Base-by-base conservation (phyloP, 805 yeast species). In the Candida suzukii region DNA sequence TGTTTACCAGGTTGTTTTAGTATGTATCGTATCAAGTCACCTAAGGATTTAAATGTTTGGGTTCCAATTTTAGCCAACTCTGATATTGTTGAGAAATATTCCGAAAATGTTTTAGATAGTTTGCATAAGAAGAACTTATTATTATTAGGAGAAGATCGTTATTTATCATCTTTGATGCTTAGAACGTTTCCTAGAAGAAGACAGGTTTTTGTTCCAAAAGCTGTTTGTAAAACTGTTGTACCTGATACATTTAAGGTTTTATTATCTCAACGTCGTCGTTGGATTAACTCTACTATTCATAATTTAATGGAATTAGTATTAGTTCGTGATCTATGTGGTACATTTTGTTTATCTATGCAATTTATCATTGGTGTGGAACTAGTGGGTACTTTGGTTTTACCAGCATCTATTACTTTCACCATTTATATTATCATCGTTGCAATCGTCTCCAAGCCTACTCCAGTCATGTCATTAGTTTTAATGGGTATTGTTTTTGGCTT, bases 1-100 rank as follows among this genome's bases (percentile, higher is more conserved):
- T 88, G 97, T 73, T 72, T 88, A 46, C 97, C 97, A 0, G 97
- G 97, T 31, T 88, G 97, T 69, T 88, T 88, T 71, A 83, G 86
- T 46, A 83, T 88, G 80, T 88, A 90, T 58, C 74, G 97, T 52
- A 85, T 88, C 58, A 88, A 88, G 61, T 70, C 95, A 0, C 96
- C 96, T 20, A 88, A 87, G 63, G 88, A 90, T 14, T 49, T 66
- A 13, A 78, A 77, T 42, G 86, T 85, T 6, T 88, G 97, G 96
- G 96, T 90, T 28, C 97, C 97, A 8, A 83, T 88, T 43, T 68
- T 88, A 52, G 87, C 95, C 14, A 90, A 88, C 58, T 95, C 96
- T 1, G 96, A 88, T 63, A 85, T 88, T 56, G 96, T 88, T 28
- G 96, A 87, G 61, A 74, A 95, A 52, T 88, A 88, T 54, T 78